Conservation (phyloP, 2,329 filamentous ascomycete species). For the Botrytis cinerea region DNA sequence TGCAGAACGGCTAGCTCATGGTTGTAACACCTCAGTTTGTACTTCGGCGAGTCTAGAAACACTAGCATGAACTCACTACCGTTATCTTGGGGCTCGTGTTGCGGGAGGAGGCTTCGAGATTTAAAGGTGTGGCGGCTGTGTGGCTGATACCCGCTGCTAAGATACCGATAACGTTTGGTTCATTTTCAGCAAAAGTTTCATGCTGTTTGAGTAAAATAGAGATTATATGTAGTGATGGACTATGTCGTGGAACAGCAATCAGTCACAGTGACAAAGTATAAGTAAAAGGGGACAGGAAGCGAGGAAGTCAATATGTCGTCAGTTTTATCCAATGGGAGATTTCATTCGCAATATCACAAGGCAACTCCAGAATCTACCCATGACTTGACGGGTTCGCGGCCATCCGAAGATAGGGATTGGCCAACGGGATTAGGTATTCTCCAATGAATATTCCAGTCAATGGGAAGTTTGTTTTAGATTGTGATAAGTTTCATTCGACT, state of each 20-base stretch:
- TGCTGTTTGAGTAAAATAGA: neutral
- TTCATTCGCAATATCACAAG: conserved; percentile 6
- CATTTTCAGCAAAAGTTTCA: no score
- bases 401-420: conserved; percentile 5
- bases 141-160: neutral
- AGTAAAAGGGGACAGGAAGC: conserved; percentile 18
- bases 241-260: neutral
- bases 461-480: neutral
- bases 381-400: neutral
- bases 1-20: neutral
- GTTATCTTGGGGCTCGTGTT: neutral
- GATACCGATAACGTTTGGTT: neutral
- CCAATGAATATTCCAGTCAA: neutral
- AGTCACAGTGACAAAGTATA: conserved; percentile 15
- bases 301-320: conserved; percentile 4
- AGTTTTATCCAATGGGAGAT: neutral
- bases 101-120: neutral
- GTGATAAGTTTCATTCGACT: neutral
- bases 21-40: neutral
- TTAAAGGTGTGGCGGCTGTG: neutral
- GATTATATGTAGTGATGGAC: neutral
- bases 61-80: neutral
- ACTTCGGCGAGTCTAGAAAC: neutral
- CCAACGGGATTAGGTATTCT: neutral
- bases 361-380: neutral